Percentiles rank a stretch among this genome's conserved stretches.
phyloP scores from a whole-genome alignment of 805 yeast genomes.

The Candida mattraensis region DNA sequence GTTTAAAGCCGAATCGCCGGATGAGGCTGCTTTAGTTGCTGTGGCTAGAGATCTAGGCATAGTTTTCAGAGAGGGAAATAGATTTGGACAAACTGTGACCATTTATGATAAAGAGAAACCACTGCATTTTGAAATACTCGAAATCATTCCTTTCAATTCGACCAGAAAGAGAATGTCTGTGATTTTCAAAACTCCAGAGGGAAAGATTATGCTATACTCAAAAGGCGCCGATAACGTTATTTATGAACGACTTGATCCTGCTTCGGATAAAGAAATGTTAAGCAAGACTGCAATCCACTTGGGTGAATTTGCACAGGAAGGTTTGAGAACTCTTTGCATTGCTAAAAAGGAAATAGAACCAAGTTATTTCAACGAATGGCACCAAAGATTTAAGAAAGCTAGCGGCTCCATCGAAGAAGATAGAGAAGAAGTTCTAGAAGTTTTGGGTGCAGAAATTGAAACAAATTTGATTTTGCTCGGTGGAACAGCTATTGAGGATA shows the following conservation, averaged over 20 bases:
- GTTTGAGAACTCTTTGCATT: constrained; percentile 72
- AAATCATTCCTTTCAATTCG: constrained; percentile 64
- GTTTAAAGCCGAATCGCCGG: constrained; percentile 81
- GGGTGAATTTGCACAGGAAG: constrained; percentile 73
- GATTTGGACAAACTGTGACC: constrained; percentile 45
- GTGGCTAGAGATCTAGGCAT: constrained; percentile 75
- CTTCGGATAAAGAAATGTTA: constrained; percentile 44
- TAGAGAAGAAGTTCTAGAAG: constrained; percentile 57
- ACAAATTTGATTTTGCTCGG: constrained; percentile 57
- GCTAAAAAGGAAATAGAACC: constrained; percentile 54
- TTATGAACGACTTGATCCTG: constrained; percentile 41
- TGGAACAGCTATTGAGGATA: constrained; percentile 81
- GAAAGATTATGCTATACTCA: constrained; percentile 46
- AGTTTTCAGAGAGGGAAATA: constrained; percentile 53
- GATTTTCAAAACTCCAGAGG: constrained; percentile 47
- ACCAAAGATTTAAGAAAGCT: constrained; percentile 55
- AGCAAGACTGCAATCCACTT: constrained; percentile 61
- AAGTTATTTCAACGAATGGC: constrained; percentile 53
- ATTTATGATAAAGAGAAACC: constrained; percentile 44
- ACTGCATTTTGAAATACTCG: constrained; percentile 48
- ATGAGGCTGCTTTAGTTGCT: constrained; percentile 77
- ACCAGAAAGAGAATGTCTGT: constrained; percentile 80
- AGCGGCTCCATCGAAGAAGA: constrained; percentile 51
- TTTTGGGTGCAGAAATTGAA: constrained; percentile 60
- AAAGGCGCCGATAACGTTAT: constrained; percentile 83